Conservation (phyloP, 1,139 yeast genomes). For the Yamadazyma songkhlaensis region DNA sequence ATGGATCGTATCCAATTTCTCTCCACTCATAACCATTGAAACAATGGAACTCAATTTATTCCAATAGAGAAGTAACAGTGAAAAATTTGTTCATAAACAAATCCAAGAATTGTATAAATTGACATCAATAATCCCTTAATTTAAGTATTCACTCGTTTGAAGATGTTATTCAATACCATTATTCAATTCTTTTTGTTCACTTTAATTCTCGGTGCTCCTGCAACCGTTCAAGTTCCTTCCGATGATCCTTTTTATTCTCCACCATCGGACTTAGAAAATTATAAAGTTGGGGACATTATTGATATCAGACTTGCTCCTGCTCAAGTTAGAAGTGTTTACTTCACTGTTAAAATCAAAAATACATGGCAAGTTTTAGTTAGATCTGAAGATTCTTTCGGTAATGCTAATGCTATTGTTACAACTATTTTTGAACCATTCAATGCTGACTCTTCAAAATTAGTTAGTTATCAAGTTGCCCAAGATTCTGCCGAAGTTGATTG, state of each 20-base stretch:
- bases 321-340: conserved; percentile 15
- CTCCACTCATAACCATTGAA: no score
- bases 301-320: conserved; percentile 22
- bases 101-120: no score
- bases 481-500: conserved; percentile 30
- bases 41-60: no score
- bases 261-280: conserved; percentile 20
- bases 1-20: no score
- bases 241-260: conserved; percentile 22
- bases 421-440: conserved; percentile 32
- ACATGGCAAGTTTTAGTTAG: conserved; percentile 34
- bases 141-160: no score
- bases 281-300: conserved; percentile 20
- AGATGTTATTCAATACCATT: not conserved
- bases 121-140: no score
- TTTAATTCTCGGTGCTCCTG: conserved; percentile 2
- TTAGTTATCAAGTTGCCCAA: conserved; percentile 32
- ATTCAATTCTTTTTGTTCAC: not conserved
- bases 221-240: conserved; percentile 6
- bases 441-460: conserved; percentile 25
- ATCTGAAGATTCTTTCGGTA: conserved; percentile 28
- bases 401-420: conserved; percentile 28
- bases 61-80: no score
- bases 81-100: no score
- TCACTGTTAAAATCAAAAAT: conserved; percentile 20